Evolutionary conservation across 2,329 filamentous ascomycete genomes (phyloP).

Genomic region (Colletotrichum karsti): DNA sequence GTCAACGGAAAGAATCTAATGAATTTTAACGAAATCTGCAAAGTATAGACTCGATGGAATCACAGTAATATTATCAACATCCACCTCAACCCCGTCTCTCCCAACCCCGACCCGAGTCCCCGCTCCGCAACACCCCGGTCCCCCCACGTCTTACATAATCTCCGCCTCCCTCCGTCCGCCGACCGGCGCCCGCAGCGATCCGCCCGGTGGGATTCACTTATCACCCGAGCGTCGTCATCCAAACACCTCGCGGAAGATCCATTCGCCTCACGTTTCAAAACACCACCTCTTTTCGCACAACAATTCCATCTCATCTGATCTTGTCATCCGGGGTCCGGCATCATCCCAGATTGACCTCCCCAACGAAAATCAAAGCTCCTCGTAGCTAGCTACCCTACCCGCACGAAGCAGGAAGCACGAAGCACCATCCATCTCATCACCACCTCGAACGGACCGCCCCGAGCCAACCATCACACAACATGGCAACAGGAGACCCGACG

Average conservation of each 20-base stretch:
- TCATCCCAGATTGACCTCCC: slow-evolving; percentile 1
- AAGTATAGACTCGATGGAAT: no score
- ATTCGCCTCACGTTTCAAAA: no score
- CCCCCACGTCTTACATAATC: neutral
- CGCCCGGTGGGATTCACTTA: no score
- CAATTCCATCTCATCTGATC: neutral
- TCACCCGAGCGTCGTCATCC: neutral
- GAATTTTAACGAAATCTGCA: no score
- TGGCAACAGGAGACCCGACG: neutral
- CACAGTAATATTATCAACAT: no score
- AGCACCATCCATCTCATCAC: neutral
- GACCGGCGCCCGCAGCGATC: neutral
- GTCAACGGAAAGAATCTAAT: no score
- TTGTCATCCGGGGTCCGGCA: neutral
- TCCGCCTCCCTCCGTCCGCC: neutral
- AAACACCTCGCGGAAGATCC: neutral
- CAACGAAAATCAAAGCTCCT: neutral
- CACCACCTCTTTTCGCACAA: no score
- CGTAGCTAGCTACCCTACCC: neutral
- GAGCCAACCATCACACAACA: neutral
- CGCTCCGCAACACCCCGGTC: no score
- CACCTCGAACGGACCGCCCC: neutral
- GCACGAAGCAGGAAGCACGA: no score
- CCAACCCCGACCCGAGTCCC: neutral
- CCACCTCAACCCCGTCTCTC: neutral